Evolutionary conservation across 306 rosid species (phyloP).

Genomic region (Senna tora): DNA sequence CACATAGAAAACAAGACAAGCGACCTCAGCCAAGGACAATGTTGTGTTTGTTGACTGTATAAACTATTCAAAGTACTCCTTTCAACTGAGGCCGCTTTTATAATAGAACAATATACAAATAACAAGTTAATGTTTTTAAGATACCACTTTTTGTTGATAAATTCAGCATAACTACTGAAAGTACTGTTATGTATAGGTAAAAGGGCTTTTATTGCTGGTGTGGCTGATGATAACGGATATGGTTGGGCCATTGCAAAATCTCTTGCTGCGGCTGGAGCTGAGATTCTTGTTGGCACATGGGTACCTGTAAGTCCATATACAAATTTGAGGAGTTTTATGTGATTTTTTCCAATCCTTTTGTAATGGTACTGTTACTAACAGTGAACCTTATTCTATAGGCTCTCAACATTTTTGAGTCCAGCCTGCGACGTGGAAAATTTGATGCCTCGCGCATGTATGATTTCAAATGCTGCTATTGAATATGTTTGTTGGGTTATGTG

Average conservation of each 20-base stretch:
- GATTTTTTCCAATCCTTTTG: constrained; percentile 19
- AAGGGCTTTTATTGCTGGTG: constrained; percentile 96
- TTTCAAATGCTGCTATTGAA: constrained; percentile 30
- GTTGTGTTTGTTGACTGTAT: constrained; percentile 20
- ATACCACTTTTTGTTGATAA: constrained; percentile 30
- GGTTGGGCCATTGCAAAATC: constrained; percentile 99
- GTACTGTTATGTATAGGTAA: constrained; percentile 56
- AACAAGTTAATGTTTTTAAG: background rate
- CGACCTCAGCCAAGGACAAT: background rate
- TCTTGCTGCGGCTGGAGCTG: constrained; percentile 99
- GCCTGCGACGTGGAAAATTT: constrained; percentile 92
- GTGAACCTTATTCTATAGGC: constrained; percentile 55
- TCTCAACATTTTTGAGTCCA: constrained; percentile 91
- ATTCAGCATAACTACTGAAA: constrained; percentile 25
- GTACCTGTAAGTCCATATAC: constrained; percentile 78
- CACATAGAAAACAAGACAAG: background rate
- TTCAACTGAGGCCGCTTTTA: constrained; percentile 10
- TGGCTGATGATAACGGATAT: constrained; percentile 96
- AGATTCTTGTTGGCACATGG: constrained; percentile 99
- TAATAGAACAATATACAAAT: constrained; percentile 7
- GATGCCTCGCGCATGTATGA: constrained; percentile 85
- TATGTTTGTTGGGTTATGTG: constrained; percentile 22
- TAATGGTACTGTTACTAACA: constrained; percentile 37
- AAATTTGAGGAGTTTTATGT: background rate
- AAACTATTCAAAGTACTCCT: constrained; percentile 23